phyloP scores from a whole-genome alignment of 257 asterid genomes.

The Voacanga thouarsii region DNA sequence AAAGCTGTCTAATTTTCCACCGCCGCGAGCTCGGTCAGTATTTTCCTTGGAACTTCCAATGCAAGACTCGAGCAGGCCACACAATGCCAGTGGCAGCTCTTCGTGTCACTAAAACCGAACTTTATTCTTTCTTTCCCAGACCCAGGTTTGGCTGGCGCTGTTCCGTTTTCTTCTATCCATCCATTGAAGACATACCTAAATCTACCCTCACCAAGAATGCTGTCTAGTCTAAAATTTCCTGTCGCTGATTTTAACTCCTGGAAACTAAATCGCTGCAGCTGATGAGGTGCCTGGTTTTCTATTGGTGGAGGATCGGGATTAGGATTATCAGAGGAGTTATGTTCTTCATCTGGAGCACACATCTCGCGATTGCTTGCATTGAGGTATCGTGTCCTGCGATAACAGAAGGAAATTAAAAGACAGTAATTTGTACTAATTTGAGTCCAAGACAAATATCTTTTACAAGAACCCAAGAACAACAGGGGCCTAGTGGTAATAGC shows the following conservation, averaged over 20 bases:
- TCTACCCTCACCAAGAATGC: slow-evolving; percentile 97
- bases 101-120: too few species aligned
- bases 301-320: slow-evolving; percentile 30
- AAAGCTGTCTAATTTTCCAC: neutral
- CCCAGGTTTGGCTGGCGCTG: slow-evolving; percentile 91
- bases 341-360: slow-evolving; percentile 69
- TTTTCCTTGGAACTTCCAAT: slow-evolving; percentile 17
- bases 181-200: slow-evolving; percentile 95
- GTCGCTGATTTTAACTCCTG: slow-evolving; percentile 91
- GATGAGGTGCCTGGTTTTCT: slow-evolving; percentile 45
- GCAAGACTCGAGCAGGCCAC: neutral
- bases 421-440: slow-evolving; percentile 1
- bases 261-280: slow-evolving; percentile 66
- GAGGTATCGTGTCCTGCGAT: slow-evolving; percentile 65
- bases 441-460: neutral
- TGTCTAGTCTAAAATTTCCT: slow-evolving; percentile 91
- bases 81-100: neutral
- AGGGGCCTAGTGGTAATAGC: neutral
- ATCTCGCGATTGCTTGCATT: slow-evolving; percentile 87
- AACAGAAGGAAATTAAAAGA: slow-evolving; percentile 4
- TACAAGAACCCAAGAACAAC: neutral
- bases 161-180: slow-evolving; percentile 94
- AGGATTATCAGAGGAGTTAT: slow-evolving; percentile 48
- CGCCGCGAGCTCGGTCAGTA: neutral
- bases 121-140: too few species aligned